Conservation (phyloP, 176 grass and related monocot genomes). For the Bolboschoenus planiculmis region DNA sequence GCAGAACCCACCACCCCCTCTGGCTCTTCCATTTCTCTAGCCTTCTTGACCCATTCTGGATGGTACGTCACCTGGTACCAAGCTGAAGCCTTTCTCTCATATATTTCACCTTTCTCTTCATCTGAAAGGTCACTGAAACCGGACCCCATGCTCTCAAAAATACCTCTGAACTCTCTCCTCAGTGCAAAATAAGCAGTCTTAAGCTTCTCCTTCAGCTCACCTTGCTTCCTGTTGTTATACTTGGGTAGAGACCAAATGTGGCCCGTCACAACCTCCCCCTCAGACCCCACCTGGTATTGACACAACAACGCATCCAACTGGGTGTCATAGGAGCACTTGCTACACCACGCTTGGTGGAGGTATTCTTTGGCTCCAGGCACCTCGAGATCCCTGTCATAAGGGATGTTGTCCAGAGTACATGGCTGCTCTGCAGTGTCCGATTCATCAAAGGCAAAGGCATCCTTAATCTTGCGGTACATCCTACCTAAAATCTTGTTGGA, state of each 20-base stretch:
- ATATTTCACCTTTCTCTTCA: constrained; percentile 40
- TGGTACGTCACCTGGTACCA: constrained; percentile 96
- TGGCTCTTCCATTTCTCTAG: constrained; percentile 26
- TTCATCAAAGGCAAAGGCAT: constrained; percentile 20
- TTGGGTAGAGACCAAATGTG: constrained; percentile 64
- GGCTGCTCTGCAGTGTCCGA: constrained; percentile 21
- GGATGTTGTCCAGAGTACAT: constrained; percentile 41
- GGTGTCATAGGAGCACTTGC: constrained; percentile 49
- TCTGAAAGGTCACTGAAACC: constrained; percentile 35
- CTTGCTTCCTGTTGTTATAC: constrained; percentile 61
- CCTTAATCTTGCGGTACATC: constrained; percentile 39
- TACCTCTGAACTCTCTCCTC: constrained; percentile 42
- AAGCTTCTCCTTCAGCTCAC: constrained; percentile 63
- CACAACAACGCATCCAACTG: constrained; percentile 54
- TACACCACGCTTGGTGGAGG: constrained; percentile 45
- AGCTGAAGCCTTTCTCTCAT: constrained; percentile 66
- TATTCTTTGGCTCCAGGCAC: constrained; percentile 52
- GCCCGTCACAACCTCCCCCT: constrained; percentile 82
- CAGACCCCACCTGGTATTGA: constrained; percentile 53
- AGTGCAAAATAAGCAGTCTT: constrained; percentile 66
- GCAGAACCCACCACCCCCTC: constrained; percentile 30
- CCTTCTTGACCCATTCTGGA: constrained; percentile 49
- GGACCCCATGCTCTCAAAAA: constrained; percentile 34
- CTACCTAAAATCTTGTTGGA: constrained; percentile 69
- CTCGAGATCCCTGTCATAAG: constrained; percentile 75